Base-by-base conservation (phyloP, 2,329 filamentous ascomycete species). In the Periconia sp. region DNA sequence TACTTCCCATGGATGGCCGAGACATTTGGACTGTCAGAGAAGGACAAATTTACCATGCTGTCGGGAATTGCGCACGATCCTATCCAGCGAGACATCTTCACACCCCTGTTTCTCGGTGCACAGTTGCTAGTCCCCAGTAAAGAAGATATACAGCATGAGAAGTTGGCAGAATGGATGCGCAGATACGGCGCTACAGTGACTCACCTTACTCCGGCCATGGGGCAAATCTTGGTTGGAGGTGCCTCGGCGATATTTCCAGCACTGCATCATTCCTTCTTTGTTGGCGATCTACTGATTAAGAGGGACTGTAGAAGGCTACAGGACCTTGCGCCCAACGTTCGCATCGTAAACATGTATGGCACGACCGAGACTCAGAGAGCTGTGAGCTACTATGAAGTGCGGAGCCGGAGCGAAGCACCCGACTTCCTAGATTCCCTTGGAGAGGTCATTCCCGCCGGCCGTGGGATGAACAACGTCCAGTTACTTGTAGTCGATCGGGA, bases 1-100 rank as follows among this genome's bases (percentile, higher is more conserved):
- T 97, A 96, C 73, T 95, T 92, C 64, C 84, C 86, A 15, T 97
- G 91, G 92, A 97, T 97, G 92, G 84, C 89, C 0, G 75, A 94
- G 71, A 83, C 77, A 2, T 97, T 97, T 68, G 77, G 83, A 35
- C 78, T 95, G 34, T 85, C 83, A 1, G 78, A 84, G 7, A 79
- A 89, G 29, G 86, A 86, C 65, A 82, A 80, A 51, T 96, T 95
- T 63, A 90, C 91, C 3, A 85, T 92, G 75, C 78, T 96, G 6
- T 87, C 82, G 35, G 92, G 92, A 33, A 95, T 96, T 58, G 88
- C 88, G 3, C 88, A 94, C 65, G 76, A 66, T 71, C 84, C 71
- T 51, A 85, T 75, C 66, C 83, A 79, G 54, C 68, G 83, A 63
- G 83, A 97, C 66, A 95, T 96, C 41, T 92, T 96, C 67, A 97